Evolutionary conservation across 2,329 filamentous ascomycete genomes (phyloP).

Genomic region (Shiraia sp.): DNA sequence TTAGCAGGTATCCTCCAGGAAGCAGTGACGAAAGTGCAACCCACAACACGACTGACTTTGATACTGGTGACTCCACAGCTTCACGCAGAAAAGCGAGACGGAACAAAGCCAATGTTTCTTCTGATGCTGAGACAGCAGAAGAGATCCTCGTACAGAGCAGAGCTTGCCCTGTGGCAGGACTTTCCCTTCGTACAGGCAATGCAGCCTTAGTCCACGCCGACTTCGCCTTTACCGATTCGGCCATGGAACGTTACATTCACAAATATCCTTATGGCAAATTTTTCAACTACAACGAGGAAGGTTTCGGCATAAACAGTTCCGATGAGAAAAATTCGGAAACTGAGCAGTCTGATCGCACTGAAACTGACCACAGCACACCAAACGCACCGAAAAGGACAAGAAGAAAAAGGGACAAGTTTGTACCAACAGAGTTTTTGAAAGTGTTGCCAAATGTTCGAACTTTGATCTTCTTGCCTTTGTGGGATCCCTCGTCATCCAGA

Average conservation of each 20-base stretch:
- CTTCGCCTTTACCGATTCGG: constrained; percentile 36
- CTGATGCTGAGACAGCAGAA: constrained; percentile 4
- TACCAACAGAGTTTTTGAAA: constrained; percentile 37
- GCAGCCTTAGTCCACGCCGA: constrained; percentile 26
- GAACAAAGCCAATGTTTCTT: constrained; percentile 12
- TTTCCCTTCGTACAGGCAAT: constrained; percentile 24
- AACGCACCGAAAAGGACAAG: constrained; percentile 13
- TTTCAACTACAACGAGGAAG: constrained; percentile 41
- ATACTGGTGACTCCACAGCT: constrained; percentile 32
- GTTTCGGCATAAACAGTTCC: constrained; percentile 34
- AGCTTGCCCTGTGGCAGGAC: constrained; percentile 28
- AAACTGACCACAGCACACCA: constrained; percentile 7
- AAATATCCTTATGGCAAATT: constrained; percentile 40
- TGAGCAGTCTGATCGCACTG: constrained; percentile 31
- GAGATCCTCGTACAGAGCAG: constrained; percentile 19
- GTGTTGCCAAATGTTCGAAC: constrained; percentile 40
- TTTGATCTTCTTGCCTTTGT: constrained; percentile 43
- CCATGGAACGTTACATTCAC: constrained; percentile 40
- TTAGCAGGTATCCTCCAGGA: constrained; percentile 9
- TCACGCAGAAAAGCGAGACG: constrained; percentile 11
- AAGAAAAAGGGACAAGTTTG: constrained; percentile 34
- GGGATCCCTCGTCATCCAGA: constrained; percentile 38
- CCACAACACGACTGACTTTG: constrained; percentile 35
- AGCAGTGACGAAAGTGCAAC: constrained; percentile 35
- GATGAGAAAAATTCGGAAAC: constrained; percentile 37